phyloP scores from a whole-genome alignment of 257 asterid species.

The Solanum etuberosum region DNA sequence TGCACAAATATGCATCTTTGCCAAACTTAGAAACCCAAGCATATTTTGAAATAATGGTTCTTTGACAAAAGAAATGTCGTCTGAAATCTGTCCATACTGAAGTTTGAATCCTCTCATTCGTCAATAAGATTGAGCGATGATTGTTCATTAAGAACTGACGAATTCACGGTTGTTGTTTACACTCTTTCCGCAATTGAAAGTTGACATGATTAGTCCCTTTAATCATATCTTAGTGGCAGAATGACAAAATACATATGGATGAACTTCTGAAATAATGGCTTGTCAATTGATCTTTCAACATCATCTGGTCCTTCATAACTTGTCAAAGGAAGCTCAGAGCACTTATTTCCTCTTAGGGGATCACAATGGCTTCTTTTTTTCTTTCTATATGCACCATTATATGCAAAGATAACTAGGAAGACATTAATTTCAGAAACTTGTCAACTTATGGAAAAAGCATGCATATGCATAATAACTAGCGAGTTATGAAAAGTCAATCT shows the following conservation, averaged over 20 bases:
- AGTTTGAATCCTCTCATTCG: neutral
- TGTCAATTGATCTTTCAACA: neutral
- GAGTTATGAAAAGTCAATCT: neutral
- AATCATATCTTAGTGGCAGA: neutral
- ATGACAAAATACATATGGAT: neutral
- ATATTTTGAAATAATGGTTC: neutral
- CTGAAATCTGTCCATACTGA: neutral
- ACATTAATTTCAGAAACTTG: neutral
- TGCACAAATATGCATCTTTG: neutral
- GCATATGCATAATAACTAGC: neutral
- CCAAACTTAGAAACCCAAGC: neutral
- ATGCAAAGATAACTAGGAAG: neutral
- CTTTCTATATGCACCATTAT: neutral
- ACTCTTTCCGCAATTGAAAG: neutral
- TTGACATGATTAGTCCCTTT: neutral
- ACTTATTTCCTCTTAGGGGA: neutral
- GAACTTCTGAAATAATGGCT: neutral
- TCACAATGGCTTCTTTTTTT: neutral
- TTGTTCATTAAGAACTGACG: neutral
- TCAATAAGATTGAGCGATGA: neutral
- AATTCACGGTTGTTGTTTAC: neutral
- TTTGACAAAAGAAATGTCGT: neutral
- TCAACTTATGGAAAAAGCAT: neutral
- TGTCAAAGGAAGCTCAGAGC: neutral
- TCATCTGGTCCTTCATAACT: neutral